Evolutionary conservation across 108 stramenopile species (phyloP).

Genomic region (Fragilariopsis cylindrus): DNA sequence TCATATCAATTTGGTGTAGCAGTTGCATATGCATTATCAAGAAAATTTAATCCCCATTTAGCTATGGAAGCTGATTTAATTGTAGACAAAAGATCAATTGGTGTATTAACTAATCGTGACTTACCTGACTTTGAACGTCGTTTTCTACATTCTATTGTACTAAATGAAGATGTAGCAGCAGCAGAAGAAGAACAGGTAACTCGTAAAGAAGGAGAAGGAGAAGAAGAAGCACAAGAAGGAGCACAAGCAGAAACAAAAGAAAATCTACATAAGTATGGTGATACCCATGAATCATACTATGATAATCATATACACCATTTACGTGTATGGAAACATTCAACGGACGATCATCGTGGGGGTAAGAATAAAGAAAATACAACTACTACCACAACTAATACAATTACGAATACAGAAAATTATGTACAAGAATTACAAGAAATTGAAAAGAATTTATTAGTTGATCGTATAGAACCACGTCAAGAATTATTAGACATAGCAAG

Average conservation of each 20-base stretch:
- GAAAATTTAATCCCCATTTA: background rate
- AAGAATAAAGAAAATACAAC: background rate
- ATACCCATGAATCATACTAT: constrained; percentile 1
- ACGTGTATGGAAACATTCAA: background rate
- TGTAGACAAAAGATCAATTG: constrained; percentile 9
- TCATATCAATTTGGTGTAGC: constrained; percentile 36
- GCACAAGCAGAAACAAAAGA: background rate
- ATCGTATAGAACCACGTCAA: constrained; percentile 1
- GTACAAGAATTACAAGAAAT: constrained; percentile 3
- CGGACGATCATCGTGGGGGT: background rate
- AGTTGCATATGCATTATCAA: background rate
- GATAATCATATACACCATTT: background rate
- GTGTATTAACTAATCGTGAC: constrained; percentile 4
- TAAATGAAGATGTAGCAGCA: background rate
- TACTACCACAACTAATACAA: too few relatives aligned
- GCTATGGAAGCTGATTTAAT: background rate
- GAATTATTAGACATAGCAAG: background rate
- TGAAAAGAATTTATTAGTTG: constrained; percentile 1
- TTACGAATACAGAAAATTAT: background rate
- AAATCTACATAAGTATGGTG: background rate
- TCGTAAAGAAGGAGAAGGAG: background rate
- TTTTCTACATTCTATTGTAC: constrained; percentile 7
- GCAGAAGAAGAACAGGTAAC: background rate
- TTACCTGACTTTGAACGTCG: constrained; percentile 11
- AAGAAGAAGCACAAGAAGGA: background rate